These are phyloP conservation scores for Corymbia maculata DNA, from an alignment of 345 rosid genomes.

Conservation along the genomic window DNA sequence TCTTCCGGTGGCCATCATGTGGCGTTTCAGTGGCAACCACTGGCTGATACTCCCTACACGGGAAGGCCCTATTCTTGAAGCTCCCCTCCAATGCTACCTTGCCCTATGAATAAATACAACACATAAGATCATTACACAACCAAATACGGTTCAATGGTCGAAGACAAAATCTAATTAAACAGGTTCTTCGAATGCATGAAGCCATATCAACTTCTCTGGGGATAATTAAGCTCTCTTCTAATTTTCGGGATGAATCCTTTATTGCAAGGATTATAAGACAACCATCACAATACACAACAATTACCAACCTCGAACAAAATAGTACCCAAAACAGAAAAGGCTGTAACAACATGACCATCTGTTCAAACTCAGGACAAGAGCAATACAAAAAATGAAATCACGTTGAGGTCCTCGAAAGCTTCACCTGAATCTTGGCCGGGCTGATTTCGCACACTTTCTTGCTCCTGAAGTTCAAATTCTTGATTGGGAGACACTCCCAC, in stretches of 20 bases:
- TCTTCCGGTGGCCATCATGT: background rate
- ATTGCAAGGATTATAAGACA: background rate
- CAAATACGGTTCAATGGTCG: background rate
- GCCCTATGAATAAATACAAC: background rate
- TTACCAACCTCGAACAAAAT: background rate
- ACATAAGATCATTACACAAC: background rate
- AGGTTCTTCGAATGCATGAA: background rate
- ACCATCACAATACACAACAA: background rate
- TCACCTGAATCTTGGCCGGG: conserved; percentile 32
- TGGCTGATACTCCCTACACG: conserved; percentile 1
- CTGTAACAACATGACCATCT: background rate
- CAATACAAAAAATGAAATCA: background rate
- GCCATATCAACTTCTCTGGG: background rate
- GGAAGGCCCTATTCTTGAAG: background rate
- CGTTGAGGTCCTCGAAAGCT: too few species aligned
- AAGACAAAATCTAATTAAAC: background rate
- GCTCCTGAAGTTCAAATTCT: conserved; percentile 1
- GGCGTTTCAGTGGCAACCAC: background rate
- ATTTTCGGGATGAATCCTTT: background rate
- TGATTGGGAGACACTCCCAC: conserved; percentile 22
- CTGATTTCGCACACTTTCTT: conserved; percentile 31
- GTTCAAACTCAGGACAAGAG: background rate
- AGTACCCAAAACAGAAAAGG: background rate
- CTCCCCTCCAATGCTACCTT: background rate
- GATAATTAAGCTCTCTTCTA: background rate